Evolutionary conservation across 768 basidiomycete genomes (phyloP).

Genomic region (Astraeus odoratus): DNA sequence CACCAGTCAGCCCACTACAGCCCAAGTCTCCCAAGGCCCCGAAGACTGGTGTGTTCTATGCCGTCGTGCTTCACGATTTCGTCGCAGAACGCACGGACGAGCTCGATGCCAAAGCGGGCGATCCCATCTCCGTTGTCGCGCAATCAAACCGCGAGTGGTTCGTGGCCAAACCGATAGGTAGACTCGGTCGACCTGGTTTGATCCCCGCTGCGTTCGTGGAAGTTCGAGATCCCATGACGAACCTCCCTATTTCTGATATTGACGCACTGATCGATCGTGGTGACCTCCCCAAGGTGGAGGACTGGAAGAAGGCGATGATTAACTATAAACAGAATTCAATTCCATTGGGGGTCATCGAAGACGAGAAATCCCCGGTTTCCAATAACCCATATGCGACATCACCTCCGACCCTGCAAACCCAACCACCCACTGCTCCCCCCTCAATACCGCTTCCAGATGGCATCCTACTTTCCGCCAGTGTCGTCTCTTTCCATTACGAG

Average conservation of each 20-base stretch:
- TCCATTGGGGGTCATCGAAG: conserved; percentile 85
- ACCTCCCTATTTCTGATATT: conserved; percentile 69
- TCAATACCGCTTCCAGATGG: conserved; percentile 66
- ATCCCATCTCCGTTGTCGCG: conserved; percentile 93
- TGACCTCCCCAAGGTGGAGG: conserved; percentile 92
- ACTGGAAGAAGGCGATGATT: conserved; percentile 95
- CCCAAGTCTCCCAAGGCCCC: conserved; percentile 24
- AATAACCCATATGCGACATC: conserved; percentile 35
- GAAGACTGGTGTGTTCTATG: conserved; percentile 74
- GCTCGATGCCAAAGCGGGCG: conserved; percentile 89
- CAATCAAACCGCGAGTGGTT: conserved; percentile 99
- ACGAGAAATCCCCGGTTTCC: conserved; percentile 36
- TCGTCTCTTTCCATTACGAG: conserved; percentile 96
- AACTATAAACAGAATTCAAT: conserved; percentile 96
- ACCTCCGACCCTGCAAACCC: conserved; percentile 1
- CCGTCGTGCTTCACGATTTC: conserved; percentile 94
- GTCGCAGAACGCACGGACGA: conserved; percentile 94
- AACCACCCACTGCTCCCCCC: conserved; percentile 19
- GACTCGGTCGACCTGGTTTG: conserved; percentile 89
- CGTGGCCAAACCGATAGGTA: conserved; percentile 96
- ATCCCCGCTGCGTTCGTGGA: conserved; percentile 98
- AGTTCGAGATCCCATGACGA: conserved; percentile 88
- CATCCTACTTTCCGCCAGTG: conserved; percentile 77
- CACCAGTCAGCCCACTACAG: conserved; percentile 22
- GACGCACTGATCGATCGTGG: conserved; percentile 77